Evolutionary conservation across 805 yeast species (phyloP).

Genomic region (Hanseniaspora thailandica): DNA sequence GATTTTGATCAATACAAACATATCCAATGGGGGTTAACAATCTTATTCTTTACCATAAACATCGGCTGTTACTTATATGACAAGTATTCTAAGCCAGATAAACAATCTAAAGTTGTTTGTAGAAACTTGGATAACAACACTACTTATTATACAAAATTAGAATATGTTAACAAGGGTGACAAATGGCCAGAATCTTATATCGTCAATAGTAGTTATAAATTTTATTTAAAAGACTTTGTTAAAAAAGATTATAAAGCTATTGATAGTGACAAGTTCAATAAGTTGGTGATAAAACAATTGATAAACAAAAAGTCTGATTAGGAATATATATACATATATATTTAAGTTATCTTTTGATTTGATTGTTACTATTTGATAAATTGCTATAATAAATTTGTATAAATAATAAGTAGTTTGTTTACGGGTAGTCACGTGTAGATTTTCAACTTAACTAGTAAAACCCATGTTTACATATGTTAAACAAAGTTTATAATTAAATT

Average conservation of each 20-base stretch:
- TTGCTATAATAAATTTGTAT: too few relatives aligned
- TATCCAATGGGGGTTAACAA: background rate
- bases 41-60: background rate
- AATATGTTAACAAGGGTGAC: background rate
- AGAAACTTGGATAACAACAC: background rate
- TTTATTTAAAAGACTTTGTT: background rate
- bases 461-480: too few relatives aligned
- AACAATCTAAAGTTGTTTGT: background rate
- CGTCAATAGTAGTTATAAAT: background rate
- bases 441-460: too few relatives aligned
- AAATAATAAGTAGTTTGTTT: too few relatives aligned
- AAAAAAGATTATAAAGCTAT: background rate
- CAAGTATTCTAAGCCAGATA: background rate
- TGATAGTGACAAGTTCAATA: background rate
- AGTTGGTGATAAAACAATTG: background rate
- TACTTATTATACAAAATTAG: background rate
- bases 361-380: too few relatives aligned
- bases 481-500: too few relatives aligned
- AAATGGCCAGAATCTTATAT: conserved; percentile 2
- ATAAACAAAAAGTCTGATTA: conserved; percentile 4
- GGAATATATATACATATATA: too few relatives aligned
- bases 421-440: too few relatives aligned
- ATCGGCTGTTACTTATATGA: background rate
- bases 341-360: too few relatives aligned
- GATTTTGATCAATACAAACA: background rate